These are phyloP conservation scores for Penicillium sp. DNA, from an alignment of 2,329 filamentous ascomycete species.

Conservation along the genomic window DNA sequence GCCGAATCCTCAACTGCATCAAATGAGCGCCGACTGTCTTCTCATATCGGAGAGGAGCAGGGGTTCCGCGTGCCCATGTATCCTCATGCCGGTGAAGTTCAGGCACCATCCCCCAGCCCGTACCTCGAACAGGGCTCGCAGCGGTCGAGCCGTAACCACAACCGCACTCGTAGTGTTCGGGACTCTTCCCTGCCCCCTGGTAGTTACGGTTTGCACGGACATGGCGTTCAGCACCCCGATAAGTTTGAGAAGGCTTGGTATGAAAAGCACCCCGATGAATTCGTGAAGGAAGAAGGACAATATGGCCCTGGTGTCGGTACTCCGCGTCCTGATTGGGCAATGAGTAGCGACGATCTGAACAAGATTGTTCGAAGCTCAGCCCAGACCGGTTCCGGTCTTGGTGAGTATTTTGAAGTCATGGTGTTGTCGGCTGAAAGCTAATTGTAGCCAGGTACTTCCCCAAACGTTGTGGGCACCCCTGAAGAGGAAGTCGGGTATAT, in stretches of 20 bases:
- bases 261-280: constrained; percentile 80
- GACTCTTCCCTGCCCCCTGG: constrained; percentile 74
- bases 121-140: constrained; percentile 47
- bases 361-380: constrained; percentile 76
- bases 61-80: constrained; percentile 97
- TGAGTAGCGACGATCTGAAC: constrained; percentile 88
- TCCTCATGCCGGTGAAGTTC: constrained; percentile 87
- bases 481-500: constrained; percentile 89
- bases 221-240: constrained; percentile 71
- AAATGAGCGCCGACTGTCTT: constrained; percentile 55
- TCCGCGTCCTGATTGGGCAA: constrained; percentile 69
- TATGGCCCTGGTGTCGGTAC: constrained; percentile 60
- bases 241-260: constrained; percentile 91
- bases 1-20: constrained; percentile 47
- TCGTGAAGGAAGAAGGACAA: constrained; percentile 69
- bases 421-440: constrained; percentile 6
- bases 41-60: constrained; percentile 68
- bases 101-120: constrained; percentile 82
- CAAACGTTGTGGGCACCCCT: constrained; percentile 68
- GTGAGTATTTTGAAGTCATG: constrained; percentile 41
- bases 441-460: constrained; percentile 58
- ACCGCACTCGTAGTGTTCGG: constrained; percentile 69
- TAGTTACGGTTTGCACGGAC: constrained; percentile 89
- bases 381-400: constrained; percentile 50
- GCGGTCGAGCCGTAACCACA: constrained; percentile 56